Base-by-base conservation (phyloP, 1,284 basidiomycete genomes). In the Apiotrichum porosum region DNA sequence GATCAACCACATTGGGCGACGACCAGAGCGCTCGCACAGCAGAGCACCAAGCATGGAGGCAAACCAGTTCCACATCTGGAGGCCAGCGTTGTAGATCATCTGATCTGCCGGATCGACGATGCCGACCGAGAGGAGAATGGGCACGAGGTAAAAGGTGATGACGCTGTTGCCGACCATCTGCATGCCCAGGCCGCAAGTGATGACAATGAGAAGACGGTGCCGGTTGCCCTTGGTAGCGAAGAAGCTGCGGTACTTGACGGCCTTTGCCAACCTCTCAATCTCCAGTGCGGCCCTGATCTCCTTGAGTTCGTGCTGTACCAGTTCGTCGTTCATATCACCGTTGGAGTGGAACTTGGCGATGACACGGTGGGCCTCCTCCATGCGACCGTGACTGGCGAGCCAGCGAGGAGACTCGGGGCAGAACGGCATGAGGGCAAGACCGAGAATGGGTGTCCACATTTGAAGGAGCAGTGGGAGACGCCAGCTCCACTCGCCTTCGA, bases 371-470 rank as follows among this genome's bases (percentile, higher is more conserved):
- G 82, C 81, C 30, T 82, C 78, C 0, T 78, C 74, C 4, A 68
- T 66, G n/a, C 78, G 71, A 13, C 79, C 80, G 39, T 76, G 77
- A 15, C 77, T 79, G 13, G 85, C 77, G n/a, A 86, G 75, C 73
- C 78, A 85, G 24, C 84, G 77, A 19, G 84, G 83, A 24, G 81
- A 83, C 62, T 86, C 83, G 6, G 84, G 84, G 13, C 83, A 4
- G n/a, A 33, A 33, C 76, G n/a, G n/a, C 38, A 82, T 55, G 77
- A 78, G 15, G 36, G 44, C 33, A 45, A 22, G 34, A 21, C 42
- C 6, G 45, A 30, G 14, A 37, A 17, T 4, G 28, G 31, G 10
- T 42, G 34, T 8, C 51, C 51, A 13, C 79, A 53, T 81, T 68
- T 88, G 85, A 3, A 86, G 74, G 15, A 85, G 68, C 3, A 79